These are phyloP conservation scores for Sarcocystis neurona DNA, from an alignment of 169 alveolate species.

Conservation along the genomic window DNA sequence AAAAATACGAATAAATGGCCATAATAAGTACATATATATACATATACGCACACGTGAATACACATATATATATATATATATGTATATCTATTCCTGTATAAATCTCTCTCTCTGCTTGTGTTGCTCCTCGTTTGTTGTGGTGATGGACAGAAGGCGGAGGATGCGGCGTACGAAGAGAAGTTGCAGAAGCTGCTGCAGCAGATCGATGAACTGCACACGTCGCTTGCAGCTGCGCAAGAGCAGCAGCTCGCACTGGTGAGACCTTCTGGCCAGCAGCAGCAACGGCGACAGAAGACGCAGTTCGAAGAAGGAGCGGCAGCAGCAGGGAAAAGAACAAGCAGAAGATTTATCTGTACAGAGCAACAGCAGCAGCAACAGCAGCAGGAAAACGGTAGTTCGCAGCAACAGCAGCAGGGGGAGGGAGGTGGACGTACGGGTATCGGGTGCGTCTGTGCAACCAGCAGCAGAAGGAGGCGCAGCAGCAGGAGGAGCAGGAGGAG, in stretches of 20 bases:
- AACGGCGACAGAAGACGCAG: not conserved
- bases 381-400: not conserved
- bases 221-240: constrained; percentile 57
- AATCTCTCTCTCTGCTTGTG: not conserved
- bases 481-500: constrained; percentile 37
- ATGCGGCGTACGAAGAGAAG: constrained; percentile 26
- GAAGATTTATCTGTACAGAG: not conserved
- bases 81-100: not conserved
- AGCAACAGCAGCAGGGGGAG: constrained; percentile 40
- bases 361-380: constrained; percentile 46
- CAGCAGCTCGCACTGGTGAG: constrained; percentile 50
- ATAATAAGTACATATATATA: too few relatives aligned
- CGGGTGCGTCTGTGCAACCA: constrained; percentile 27
- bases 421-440: too few relatives aligned
- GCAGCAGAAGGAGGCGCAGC: constrained; percentile 45
- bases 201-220: constrained; percentile 56
- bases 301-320: constrained; percentile 42
- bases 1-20: too few relatives aligned
- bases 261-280: not conserved
- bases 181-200: constrained; percentile 43
- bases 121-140: not conserved
- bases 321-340: constrained; percentile 39
- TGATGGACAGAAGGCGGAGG: constrained; percentile 47
- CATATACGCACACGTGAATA: too few relatives aligned
- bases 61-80: too few relatives aligned